A percentile compares a stretch with the other conserved stretches of the same genome.
Conservation (phyloP, 805 yeast genomes). For the Metschnikowia noctiluminum region DNA sequence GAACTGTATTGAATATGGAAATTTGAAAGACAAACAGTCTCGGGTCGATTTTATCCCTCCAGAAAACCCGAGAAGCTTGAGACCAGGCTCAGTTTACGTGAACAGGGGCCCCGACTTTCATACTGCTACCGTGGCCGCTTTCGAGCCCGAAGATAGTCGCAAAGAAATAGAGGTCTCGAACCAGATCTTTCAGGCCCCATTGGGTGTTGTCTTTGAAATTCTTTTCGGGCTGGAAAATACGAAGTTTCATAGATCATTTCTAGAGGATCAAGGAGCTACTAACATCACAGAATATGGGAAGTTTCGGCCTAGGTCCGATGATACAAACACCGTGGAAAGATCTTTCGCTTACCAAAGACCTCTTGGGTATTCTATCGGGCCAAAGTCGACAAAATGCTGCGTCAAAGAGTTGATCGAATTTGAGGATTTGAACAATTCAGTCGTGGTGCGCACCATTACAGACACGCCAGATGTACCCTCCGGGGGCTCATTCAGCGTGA, state of each 20-base stretch:
- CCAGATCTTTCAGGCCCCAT: conserved; percentile 54
- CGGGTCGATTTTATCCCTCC: not conserved
- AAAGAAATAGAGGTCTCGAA: conserved; percentile 57
- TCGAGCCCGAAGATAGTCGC: conserved; percentile 17
- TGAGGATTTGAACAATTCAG: conserved; percentile 44
- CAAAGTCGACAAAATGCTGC: conserved; percentile 67
- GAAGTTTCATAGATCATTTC: conserved; percentile 38
- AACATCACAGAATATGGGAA: conserved; percentile 44
- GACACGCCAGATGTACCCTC: conserved; percentile 83
- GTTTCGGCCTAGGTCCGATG: conserved; percentile 30
- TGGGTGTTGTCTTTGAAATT: conserved; percentile 57
- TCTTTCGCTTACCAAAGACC: conserved; percentile 61
- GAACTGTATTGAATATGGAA: not conserved
- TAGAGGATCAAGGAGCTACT: conserved; percentile 61
- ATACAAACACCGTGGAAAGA: conserved; percentile 40
- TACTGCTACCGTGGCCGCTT: conserved; percentile 37
- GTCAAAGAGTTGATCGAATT: conserved; percentile 59
- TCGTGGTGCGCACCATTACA: conserved; percentile 54
- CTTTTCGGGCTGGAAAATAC: conserved; percentile 58
- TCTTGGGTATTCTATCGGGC: conserved; percentile 65
- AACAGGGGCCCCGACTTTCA: conserved; percentile 44
- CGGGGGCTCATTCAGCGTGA: conserved; percentile 75
- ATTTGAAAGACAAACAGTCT: not conserved
- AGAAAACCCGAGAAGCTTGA: conserved; percentile 27
- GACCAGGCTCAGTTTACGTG: conserved; percentile 34